Conservation (phyloP, 1,139 yeast genomes). For the Blastobotrys serpentis region DNA sequence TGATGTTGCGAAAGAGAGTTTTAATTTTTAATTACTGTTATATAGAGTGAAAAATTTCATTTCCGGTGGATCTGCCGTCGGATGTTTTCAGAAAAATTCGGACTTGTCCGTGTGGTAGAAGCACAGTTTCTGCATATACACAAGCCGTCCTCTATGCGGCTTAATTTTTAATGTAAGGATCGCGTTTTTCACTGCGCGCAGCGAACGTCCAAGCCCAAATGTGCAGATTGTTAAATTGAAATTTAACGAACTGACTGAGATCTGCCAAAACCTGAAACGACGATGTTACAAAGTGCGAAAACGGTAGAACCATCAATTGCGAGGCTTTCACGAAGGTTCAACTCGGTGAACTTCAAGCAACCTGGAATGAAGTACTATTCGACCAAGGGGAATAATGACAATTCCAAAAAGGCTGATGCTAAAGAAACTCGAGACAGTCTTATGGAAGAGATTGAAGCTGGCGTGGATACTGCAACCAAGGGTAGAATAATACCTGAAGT, state of each 20-base stretch:
- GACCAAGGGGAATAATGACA: not conserved
- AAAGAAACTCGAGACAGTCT: not conserved
- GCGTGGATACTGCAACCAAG: conserved; percentile 6
- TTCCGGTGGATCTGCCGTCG: not conserved
- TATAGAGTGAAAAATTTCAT: not conserved
- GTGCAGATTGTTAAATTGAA: no score
- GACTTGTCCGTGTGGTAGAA: not conserved
- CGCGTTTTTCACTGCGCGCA: no score
- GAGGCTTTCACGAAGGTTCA: not conserved
- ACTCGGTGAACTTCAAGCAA: not conserved
- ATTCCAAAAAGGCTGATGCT: not conserved
- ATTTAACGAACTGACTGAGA: no score
- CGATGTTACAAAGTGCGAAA: not conserved
- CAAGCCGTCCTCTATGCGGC: no score
- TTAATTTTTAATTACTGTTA: not conserved
- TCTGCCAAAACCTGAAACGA: no score
- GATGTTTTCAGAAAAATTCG: not conserved
- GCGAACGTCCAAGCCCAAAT: no score
- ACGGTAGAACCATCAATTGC: not conserved
- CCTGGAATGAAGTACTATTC: not conserved
- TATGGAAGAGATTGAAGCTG: conserved; percentile 6
- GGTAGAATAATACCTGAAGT: conserved; percentile 7
- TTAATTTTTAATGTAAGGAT: no score
- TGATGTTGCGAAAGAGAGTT: not conserved
- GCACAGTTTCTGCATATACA: no score